Percentiles rank a stretch among this genome's conserved stretches.
These are phyloP conservation scores for Simplicillium sp. DNA, from an alignment of 2,329 filamentous ascomycete species.

Conservation along the genomic window DNA sequence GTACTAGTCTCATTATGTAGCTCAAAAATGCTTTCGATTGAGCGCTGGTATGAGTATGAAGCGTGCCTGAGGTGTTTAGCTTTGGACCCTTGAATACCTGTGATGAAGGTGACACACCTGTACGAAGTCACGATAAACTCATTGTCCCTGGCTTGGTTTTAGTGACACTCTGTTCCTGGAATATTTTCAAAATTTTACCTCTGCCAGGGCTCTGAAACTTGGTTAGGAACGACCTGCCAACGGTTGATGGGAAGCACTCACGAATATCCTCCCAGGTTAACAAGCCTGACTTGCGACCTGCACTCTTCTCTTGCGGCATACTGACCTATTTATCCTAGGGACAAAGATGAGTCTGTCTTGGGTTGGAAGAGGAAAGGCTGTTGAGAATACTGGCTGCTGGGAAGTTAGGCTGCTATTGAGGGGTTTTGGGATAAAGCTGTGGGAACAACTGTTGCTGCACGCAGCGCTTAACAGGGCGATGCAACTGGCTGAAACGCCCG, in stretches of 20 bases:
- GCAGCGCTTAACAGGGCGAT: too few relatives aligned
- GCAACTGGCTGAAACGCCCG: too few relatives aligned
- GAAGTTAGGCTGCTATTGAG: too few relatives aligned
- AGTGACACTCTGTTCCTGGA: neutral
- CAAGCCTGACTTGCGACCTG: conserved; percentile 1
- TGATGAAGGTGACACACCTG: conserved; percentile 5
- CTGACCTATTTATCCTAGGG: too few relatives aligned
- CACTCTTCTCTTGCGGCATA: too few relatives aligned
- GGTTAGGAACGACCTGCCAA: neutral
- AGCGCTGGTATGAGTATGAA: conserved; percentile 9
- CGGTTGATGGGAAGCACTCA: neutral
- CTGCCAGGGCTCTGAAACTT: conserved; percentile 9
- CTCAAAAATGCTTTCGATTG: conserved; percentile 9
- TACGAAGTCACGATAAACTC: conserved; percentile 11
- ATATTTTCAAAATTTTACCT: conserved; percentile 1
- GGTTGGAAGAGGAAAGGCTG: too few relatives aligned
- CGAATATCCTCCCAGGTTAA: conserved; percentile 9
- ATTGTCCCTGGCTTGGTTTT: conserved; percentile 8
- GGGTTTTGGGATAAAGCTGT: too few relatives aligned
- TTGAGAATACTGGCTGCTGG: too few relatives aligned
- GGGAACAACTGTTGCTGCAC: too few relatives aligned
- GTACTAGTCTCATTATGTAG: conserved; percentile 12
- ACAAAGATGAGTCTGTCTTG: too few relatives aligned
- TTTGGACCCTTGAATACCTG: neutral
- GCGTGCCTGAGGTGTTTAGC: conserved; percentile 4